A percentile compares a stretch with the other conserved stretches of the same genome.
Evolutionary conservation across 768 basidiomycete species (phyloP).

Genomic region (Scleroderma citrinum): DNA sequence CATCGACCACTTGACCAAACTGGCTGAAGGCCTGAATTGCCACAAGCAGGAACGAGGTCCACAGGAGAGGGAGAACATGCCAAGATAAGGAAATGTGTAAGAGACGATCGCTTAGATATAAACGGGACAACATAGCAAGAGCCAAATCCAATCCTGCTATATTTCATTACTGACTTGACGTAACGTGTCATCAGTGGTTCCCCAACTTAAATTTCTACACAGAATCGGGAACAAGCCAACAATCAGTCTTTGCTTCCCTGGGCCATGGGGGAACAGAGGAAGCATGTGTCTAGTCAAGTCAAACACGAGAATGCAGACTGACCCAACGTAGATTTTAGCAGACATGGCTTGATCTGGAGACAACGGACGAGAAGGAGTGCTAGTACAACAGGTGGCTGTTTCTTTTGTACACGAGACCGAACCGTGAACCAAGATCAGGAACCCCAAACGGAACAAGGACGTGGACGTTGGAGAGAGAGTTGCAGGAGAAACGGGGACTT

Average conservation of each 20-base stretch:
- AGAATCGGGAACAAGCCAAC: slow-evolving; percentile 33
- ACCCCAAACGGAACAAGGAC: slow-evolving; percentile 42
- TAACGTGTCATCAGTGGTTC: slow-evolving; percentile 89
- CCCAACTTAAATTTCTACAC: slow-evolving; percentile 91
- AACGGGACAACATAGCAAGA: slow-evolving; percentile 43
- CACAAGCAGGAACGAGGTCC: slow-evolving; percentile 11
- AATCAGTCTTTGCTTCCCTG: slow-evolving; percentile 52
- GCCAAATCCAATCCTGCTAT: slow-evolving; percentile 22
- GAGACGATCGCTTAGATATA: slow-evolving; percentile 27
- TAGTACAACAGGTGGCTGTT: slow-evolving; percentile 47
- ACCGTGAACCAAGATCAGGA: slow-evolving; percentile 53
- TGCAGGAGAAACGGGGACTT: slow-evolving; percentile 17
- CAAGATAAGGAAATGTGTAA: slow-evolving; percentile 27
- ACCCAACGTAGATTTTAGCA: slow-evolving; percentile 91
- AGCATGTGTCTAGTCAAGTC: slow-evolving; percentile 38
- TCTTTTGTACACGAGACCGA: slow-evolving; percentile 45
- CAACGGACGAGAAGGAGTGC: slow-evolving; percentile 18
- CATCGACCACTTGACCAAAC: slow-evolving; percentile 85
- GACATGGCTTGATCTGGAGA: slow-evolving; percentile 50
- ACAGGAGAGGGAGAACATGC: slow-evolving; percentile 12
- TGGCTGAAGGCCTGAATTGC: slow-evolving; percentile 76
- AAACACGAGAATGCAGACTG: slow-evolving; percentile 59
- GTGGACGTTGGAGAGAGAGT: slow-evolving; percentile 44
- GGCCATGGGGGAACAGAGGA: slow-evolving; percentile 34
- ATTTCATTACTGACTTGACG: slow-evolving; percentile 72